Conservation (phyloP, 2,329 filamentous ascomycete genomes). For the Hypoxylon sp. region DNA sequence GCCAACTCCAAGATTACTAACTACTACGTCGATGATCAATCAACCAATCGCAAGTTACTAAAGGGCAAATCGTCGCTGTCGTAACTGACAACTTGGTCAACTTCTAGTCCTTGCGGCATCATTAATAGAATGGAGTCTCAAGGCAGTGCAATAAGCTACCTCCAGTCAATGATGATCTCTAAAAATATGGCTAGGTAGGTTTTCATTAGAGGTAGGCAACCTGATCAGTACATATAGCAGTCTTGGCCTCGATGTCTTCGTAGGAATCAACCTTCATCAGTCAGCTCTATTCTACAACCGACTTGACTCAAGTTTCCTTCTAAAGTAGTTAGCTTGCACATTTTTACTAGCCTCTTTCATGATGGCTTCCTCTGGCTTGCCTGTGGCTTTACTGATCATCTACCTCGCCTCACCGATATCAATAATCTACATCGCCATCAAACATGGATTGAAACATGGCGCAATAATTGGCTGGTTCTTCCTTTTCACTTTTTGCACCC, state of each 20-base stretch:
- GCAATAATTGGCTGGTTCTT: constrained; percentile 59
- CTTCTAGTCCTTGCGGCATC: constrained; percentile 7
- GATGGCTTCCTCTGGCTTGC: constrained; percentile 40
- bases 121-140: constrained; percentile 3
- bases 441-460: constrained; percentile 55
- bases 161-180: constrained; percentile 8
- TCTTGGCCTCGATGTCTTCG: constrained; percentile 20
- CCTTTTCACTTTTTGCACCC: constrained; percentile 56
- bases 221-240: constrained; percentile 22
- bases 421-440: constrained; percentile 52
- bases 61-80: constrained; percentile 1
- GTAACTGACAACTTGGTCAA: not conserved
- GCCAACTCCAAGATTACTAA: constrained; percentile 10
- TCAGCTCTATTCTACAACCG: constrained; percentile 6
- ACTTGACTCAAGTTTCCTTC: not conserved
- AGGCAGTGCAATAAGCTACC: constrained; percentile 24
- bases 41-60: constrained; percentile 12
- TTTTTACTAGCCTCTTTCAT: not conserved
- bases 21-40: constrained; percentile 1
- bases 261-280: not conserved
- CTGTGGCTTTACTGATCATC: constrained; percentile 54
- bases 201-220: constrained; percentile 5
- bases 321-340: not conserved
- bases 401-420: constrained; percentile 56
- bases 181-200: not conserved